Base-by-base conservation (phyloP, 1,284 basidiomycete species). In the Rhizoctonia solani region DNA sequence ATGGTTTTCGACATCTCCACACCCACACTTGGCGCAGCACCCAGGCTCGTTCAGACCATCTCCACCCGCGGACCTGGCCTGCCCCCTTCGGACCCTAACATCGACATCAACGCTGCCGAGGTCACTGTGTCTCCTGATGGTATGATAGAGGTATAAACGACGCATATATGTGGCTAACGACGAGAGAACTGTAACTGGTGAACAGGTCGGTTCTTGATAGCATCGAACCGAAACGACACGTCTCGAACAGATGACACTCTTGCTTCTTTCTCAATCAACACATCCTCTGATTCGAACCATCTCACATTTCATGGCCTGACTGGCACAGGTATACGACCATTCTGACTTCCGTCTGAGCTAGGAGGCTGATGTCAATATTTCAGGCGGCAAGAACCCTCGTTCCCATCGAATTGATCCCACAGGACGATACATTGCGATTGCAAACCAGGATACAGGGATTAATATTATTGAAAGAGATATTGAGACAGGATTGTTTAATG, bases 341-440 rank as follows among this genome's bases (percentile, higher is more conserved):
- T 11, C 9, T 11, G 14, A 19, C 49, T 21, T 47, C 46, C 11
- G 11, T 5, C 4, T n/a, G n/a, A n/a, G n/a, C n/a, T n/a, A 39
- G 29, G 56, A 42, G 49, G 16, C 37, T n/a, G n/a, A n/a, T n/a
- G n/a, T n/a, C n/a, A n/a, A n/a, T n/a, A n/a, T 56, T 41, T 8
- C 29, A 59, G 56, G 56, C 30, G 56, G 56, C 44, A 59, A 58
- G 25, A 49, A 59, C n/a, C 56, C 56, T 34, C 56, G 56, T 4
- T 27, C 46, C 30, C 56, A 59, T 49, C 42, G 42, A 5, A 59
- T 59, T 47, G 56, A 59, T 25, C 56, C 56, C 1, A 59, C 56
- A 14, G 56, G 56, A 16, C 23, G 42, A 19, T 59, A 59, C 23
- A 42, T 49, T 32, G 56, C 44, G 13, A 39, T 49, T 32, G 41